Evolutionary conservation across 1,284 basidiomycete genomes (phyloP), one percentile per base, ranked within the genome.

Genomic region (Cryptococcus sp.): DNA sequence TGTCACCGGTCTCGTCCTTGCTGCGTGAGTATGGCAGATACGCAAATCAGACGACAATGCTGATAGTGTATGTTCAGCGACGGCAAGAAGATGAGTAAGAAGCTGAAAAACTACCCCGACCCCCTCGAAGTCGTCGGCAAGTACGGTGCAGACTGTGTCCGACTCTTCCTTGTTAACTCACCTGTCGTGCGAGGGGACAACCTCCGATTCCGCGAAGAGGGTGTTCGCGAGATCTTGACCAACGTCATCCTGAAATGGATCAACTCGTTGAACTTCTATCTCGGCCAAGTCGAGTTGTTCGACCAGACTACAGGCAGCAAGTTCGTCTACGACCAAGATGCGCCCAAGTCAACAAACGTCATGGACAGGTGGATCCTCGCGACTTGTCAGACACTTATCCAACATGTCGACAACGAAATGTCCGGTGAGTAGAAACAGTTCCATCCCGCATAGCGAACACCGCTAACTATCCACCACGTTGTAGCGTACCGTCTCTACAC

Each of bases 71-170:
- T 19, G 19, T 38, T 17, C 58, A 91, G 89, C 8, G 94, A 99
- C 73, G 96, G 96, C 55, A 97, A 96, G 84, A 99, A 99, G 83
- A 99, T 99, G 96, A 93, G 91, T 82, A 99, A 99, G 82, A 95
- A 91, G 79, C 80, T 96, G 64, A 89, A 89, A 77, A 99, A 99
- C 81, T 99, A 94, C 79, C 95, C 96, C n/a, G 95, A 99, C 77
- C 96, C 96, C 8, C 91, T 88, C 75, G 70, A 93, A 59, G 85
- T 99, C 76, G 88, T 99, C 64, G 84, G 94, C 75, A 86, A 86
- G 70, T 97, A 93, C 79, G 95, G 96, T 59, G 96, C 95, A 40
- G 96, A 99, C 75, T 93, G 94, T 3, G 91, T 94, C 58, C 87
- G 95, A 72, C 92, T 99, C 85, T 99, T 94, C 85, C 85, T 99